Conservation (phyloP, 169 alveolate genomes). For the Cryptosporidium tyzzeri region DNA sequence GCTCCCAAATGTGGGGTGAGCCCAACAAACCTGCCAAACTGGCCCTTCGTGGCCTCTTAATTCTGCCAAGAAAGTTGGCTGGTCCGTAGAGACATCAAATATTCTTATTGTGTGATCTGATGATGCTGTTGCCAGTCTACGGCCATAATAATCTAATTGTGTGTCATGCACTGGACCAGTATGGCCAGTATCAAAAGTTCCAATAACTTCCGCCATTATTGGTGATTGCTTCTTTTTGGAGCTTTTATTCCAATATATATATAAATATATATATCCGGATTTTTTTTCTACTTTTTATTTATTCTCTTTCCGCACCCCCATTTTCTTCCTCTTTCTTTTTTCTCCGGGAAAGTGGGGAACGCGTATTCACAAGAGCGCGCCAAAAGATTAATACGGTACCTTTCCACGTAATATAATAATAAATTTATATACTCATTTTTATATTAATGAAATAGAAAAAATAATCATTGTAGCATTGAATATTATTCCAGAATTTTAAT, state of each 20-base stretch:
- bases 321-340: background rate
- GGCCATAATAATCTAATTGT: constrained; percentile 89
- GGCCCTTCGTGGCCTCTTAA: constrained; percentile 88
- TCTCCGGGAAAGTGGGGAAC: constrained; percentile 65
- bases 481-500: background rate
- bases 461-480: background rate
- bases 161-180: constrained; percentile 86
- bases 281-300: background rate
- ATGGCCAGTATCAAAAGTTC: constrained; percentile 84
- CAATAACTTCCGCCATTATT: constrained; percentile 79
- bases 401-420: background rate
- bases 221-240: background rate
- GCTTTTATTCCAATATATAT: constrained; percentile 5
- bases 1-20: constrained; percentile 91
- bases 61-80: constrained; percentile 78
- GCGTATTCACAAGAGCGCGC: constrained; percentile 20
- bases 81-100: constrained; percentile 83
- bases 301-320: constrained; percentile 20
- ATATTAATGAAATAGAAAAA: no score
- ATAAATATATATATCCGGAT: constrained; percentile 11
- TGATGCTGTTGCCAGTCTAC: constrained; percentile 89
- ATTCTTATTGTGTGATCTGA: constrained; percentile 86
- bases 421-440: background rate
- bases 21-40: constrained; percentile 91
- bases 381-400: constrained; percentile 20